Base-by-base conservation (phyloP, 768 basidiomycete species). In the Auricularia auricula-judae region DNA sequence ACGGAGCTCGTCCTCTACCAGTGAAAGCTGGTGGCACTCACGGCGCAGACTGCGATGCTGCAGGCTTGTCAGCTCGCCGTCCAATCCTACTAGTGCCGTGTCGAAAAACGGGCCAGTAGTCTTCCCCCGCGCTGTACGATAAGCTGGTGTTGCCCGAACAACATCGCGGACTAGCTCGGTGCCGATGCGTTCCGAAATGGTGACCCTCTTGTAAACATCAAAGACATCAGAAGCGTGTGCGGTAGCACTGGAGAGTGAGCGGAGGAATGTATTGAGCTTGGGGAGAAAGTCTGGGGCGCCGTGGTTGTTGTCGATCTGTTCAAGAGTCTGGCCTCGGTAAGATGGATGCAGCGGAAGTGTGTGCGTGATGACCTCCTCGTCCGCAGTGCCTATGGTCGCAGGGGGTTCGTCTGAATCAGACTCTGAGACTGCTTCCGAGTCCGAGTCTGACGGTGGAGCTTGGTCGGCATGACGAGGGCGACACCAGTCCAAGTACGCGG, bases 341-440 rank as follows among this genome's bases (percentile, higher is more conserved):
- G 43, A 44, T 44, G 43, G 43, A 18, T 18, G 43, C 18, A 11
- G 10, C 11, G 43, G 43, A 44, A 44, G 43, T 44, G 43, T 29
- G 29, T 29, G 29, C 29, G 29, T 29, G 29, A 29, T 29, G 29
- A 29, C 29, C 29, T 29, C 29, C 29, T 29, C 29, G 29, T 29
- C 29, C 29, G 29, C 29, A 29, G 29, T 29, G 29, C 43, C 10
- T 44, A 44, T 44, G 10, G 43, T 18, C 11, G 43, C 43, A 44
- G 18, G 10, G 43, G 43, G 43, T 70, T 2, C 75, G 68, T 1
- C 63, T 47, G 0, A 82, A 69, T 75, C 76, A 79, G 0, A 61
- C 35, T 1, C 74, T 74, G 80, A 81, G 80, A 29, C 29, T 29
- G 29, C 29, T 29, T 29, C 29, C 29, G 29, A 29, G 29, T 29